Percentiles rank a stretch among this genome's conserved stretches.
Conservation (phyloP, 2,329 filamentous ascomycete species). For the Orbilia oligospora region DNA sequence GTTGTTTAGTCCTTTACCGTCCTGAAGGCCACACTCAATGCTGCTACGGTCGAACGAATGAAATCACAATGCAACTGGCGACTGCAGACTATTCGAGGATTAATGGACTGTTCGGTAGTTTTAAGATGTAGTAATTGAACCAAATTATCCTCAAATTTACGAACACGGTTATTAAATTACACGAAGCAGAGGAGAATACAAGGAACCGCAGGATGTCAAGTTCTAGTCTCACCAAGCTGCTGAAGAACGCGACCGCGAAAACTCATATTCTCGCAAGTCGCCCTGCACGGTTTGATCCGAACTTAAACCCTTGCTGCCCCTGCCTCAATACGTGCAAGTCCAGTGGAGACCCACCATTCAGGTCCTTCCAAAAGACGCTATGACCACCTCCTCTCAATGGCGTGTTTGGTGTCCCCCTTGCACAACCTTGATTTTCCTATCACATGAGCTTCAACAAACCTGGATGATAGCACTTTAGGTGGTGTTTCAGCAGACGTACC, state of each 20-base stretch:
- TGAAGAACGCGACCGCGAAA: neutral
- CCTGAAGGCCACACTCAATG: neutral
- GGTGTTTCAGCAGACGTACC: constrained; percentile 30
- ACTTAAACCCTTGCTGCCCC: constrained; percentile 19
- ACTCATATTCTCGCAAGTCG: neutral
- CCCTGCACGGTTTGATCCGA: constrained; percentile 30
- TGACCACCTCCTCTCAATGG: constrained; percentile 50
- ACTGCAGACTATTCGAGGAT: neutral
- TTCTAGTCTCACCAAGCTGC: neutral
- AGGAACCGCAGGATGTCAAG: neutral
- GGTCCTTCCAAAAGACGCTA: constrained; percentile 40
- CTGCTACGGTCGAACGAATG: neutral
- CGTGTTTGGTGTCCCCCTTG: constrained; percentile 43
- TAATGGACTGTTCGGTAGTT: too few species aligned
- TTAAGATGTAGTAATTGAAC: too few species aligned
- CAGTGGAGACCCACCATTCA: constrained; percentile 5
- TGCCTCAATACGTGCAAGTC: constrained; percentile 19
- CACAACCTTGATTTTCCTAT: constrained; percentile 57
- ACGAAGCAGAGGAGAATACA: neutral
- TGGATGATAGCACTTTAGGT: constrained; percentile 38
- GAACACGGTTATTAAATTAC: too few species aligned
- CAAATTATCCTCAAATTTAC: too few species aligned
- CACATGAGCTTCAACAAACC: constrained; percentile 53
- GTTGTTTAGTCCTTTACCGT: neutral
- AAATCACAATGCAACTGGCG: neutral